Base-by-base conservation (phyloP, 2,329 filamentous ascomycete species). In the Fusarium multiceps region DNA sequence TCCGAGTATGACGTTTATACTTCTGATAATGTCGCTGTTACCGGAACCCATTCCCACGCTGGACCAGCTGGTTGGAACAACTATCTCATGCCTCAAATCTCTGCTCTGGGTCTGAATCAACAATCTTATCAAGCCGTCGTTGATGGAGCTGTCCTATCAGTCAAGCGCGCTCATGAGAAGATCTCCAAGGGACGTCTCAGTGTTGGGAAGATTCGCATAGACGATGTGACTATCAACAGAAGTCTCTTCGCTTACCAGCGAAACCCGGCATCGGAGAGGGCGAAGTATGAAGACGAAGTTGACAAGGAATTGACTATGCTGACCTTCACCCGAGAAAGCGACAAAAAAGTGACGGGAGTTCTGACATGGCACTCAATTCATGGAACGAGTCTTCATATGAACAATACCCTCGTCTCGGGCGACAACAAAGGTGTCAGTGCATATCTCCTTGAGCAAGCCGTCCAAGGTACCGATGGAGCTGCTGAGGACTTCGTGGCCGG, bases 241-340 rank as follows among this genome's bases (percentile, higher is more conserved):
- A 63, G 60, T 21, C 58, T 63, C 0, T 63, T 48, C 9, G 60
- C 60, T 0, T 63, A 63, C 2, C 58, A 56, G 1, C n/a, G 53
- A 0, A 63, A 63, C 7, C 58, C 60, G 0, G 45, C 28, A 2
- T 63, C 60, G 1, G 60, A 63, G 20, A 14, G 60, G 0, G 40
- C 47, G 2, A 42, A 37, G 7, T 63, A 63, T 3, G 12, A 48
- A 4, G 60, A 63, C 6, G 60, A 63, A 0, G 60, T 63, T 1
- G 60, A 63, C 2, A 63, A 63, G 7, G 60, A 63, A 16, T 20
- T 63, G 7, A 63, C 60, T 3, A 63, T 63, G 60, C 42, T 63
- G 3, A 63, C 32, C 1, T 63, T 63, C 10, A 63, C 48, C 0
- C 58, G 60, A 2, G 42, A 56, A 18, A 7, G 14, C 1, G 60